Base-by-base conservation (phyloP, 177 flowering plant species). In the Vitis hybrid region DNA sequence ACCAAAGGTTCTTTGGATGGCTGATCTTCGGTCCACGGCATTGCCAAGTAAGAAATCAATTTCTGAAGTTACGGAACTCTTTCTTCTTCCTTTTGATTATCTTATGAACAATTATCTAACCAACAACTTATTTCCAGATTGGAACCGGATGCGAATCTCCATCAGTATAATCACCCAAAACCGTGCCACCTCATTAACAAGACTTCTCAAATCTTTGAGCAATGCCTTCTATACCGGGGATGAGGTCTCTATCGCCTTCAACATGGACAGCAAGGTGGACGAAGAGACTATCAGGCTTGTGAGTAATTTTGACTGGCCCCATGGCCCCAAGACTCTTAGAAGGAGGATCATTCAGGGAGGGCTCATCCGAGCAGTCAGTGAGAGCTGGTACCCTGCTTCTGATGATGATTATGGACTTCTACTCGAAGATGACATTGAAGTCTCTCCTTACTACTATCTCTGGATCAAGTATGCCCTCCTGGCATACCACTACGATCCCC, bases 301-400 rank as follows among this genome's bases (percentile, higher is more conserved):
- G 27, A 77, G 74, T 68, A 66, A 91, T 52, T 92, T 90, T 56
- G 74, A 89, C 0, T 95, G 99, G 99, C 88, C 97, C 21, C 99
- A 95, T 61, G 99, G 99, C 2, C 83, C 91, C 55, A 92, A 94
- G 70, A 83, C 85, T 32, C 80, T 91, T n/a, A 74, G 93, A 52
- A 80, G 99, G 65, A 81, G 99, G 75, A 94, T 94, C 86, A 88
- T 94, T 74, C 99, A 94, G 72, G 97, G 97, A 64, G 99, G 99
- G 21, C 87, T 94, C 0, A 92, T 94, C 62, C 84, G 99, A 65
- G 99, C 99, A 3, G 97, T 94, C 3, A 92, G 99, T 56, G 99
- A 94, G 81, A 92, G 97, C 62, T 94, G 99, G 99, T 94, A 94
- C 77, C 99, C 99, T 1, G 56, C 97, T 9, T 86, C 95, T 0